A percentile compares a stretch with the other conserved stretches of the same genome.
Conservation (phyloP, 768 basidiomycete genomes). For the Mycena galopus region DNA sequence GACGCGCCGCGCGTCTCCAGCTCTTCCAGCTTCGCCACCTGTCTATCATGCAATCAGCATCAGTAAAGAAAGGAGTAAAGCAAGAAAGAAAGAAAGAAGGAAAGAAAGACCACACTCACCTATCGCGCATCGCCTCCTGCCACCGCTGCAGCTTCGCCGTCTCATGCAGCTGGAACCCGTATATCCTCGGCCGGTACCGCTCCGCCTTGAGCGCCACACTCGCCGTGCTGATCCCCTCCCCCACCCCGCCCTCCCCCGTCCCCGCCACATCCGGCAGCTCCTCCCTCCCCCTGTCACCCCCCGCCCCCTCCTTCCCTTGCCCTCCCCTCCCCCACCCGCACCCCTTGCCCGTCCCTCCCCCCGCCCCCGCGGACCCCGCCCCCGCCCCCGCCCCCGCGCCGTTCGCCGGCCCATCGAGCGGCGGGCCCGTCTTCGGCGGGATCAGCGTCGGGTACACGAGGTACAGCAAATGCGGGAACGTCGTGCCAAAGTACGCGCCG, state of each 20-base stretch:
- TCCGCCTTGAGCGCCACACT: conserved; percentile 91
- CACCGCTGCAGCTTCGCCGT: conserved; percentile 93
- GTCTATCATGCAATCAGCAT: conserved; percentile 44
- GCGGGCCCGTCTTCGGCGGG: conserved; percentile 78
- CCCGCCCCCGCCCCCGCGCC: conserved; percentile 23
- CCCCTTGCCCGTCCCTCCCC: conserved; percentile 45
- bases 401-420: conserved; percentile 30
- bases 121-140: conserved; percentile 94
- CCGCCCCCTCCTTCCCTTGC: not conserved
- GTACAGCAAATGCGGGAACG: conserved; percentile 96
- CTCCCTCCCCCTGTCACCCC: conserved; percentile 40
- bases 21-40: conserved; percentile 65
- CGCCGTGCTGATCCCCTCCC: conserved; percentile 82
- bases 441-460: conserved; percentile 96
- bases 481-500: conserved; percentile 98
- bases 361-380: conserved; percentile 43
- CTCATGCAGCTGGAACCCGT: conserved; percentile 97
- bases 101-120: conserved; percentile 58
- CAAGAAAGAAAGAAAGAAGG: conserved; percentile 11
- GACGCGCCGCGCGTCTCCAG: conserved; percentile 50
- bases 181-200: conserved; percentile 92
- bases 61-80: not conserved
- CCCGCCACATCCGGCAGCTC: conserved; percentile 60
- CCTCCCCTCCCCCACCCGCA: not conserved
- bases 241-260: conserved; percentile 66